Percentiles rank a stretch among this genome's conserved stretches.
Conservation (phyloP, 495 filamentous ascomycete genomes). For the Neurospora sp. region DNA sequence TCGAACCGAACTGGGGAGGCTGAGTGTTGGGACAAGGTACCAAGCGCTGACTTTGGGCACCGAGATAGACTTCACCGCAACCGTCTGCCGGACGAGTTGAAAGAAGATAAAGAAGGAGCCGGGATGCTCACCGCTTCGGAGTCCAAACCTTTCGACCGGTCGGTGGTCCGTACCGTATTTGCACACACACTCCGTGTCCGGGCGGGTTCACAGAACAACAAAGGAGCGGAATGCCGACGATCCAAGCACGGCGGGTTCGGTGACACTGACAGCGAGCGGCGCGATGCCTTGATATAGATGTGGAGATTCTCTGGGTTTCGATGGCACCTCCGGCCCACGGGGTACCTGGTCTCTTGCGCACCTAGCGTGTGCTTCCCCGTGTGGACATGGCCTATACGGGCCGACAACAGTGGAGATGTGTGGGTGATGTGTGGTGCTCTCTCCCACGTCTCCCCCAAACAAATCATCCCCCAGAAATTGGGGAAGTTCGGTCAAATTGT, state of each 20-base stretch:
- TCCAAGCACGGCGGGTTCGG: background rate
- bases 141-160: background rate
- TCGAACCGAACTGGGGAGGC: background rate
- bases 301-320: background rate
- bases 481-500: background rate
- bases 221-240: background rate
- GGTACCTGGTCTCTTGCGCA: background rate
- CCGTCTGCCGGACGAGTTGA: background rate
- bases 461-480: background rate
- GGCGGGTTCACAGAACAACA: background rate
- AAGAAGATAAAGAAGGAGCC: background rate
- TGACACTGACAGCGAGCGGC: background rate
- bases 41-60: background rate
- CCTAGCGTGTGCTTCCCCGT: background rate
- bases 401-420: background rate
- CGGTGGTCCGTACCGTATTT: background rate
- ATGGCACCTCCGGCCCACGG: background rate
- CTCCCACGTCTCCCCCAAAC: background rate
- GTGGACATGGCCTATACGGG: background rate
- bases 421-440: background rate
- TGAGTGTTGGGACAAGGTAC: background rate
- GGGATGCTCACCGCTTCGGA: background rate
- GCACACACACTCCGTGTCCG: background rate
- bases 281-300: background rate
- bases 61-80: background rate